Percentiles rank a stretch among this genome's conserved stretches.
Conservation (phyloP, 495 filamentous ascomycete species). For the Penicillium coffeae region DNA sequence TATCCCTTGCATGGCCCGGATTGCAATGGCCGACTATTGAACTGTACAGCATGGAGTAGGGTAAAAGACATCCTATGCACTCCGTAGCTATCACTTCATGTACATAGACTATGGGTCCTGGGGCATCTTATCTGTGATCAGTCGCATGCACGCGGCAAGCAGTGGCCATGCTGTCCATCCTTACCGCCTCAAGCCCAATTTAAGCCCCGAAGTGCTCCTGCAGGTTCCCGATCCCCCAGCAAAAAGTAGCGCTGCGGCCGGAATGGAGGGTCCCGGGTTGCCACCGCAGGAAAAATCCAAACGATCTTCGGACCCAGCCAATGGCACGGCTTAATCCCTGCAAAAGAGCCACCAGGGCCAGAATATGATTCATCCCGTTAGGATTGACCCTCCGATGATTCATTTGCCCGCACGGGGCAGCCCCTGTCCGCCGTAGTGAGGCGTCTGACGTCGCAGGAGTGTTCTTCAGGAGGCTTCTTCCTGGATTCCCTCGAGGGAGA, state of each 20-base stretch:
- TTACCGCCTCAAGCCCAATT: conserved; percentile 17
- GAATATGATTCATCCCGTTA: conserved; percentile 26
- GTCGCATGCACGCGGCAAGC: conserved; percentile 23
- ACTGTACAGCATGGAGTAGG: no score
- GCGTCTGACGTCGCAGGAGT: conserved; percentile 2
- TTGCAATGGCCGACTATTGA: neutral
- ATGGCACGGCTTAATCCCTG: conserved; percentile 1
- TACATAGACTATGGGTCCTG: no score
- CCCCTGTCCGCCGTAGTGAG: neutral
- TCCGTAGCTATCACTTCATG: no score
- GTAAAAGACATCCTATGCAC: no score
- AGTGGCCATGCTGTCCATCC: conserved; percentile 12
- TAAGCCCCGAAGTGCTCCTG: neutral
- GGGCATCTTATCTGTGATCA: conserved; percentile 8
- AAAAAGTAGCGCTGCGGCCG: no score
- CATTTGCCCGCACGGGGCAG: conserved; percentile 19
- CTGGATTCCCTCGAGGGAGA: neutral
- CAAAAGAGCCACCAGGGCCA: conserved; percentile 1
- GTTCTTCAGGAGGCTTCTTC: neutral
- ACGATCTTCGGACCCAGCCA: conserved; percentile 12
- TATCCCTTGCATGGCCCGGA: conserved; percentile 10
- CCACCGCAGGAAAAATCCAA: conserved; percentile 17
- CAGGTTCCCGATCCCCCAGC: conserved; percentile 3
- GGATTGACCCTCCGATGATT: conserved; percentile 16
- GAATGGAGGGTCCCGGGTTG: conserved; percentile 22